phyloP scores from a whole-genome alignment of 2,329 filamentous ascomycete species.

The Pestalotiopsis sp. region DNA sequence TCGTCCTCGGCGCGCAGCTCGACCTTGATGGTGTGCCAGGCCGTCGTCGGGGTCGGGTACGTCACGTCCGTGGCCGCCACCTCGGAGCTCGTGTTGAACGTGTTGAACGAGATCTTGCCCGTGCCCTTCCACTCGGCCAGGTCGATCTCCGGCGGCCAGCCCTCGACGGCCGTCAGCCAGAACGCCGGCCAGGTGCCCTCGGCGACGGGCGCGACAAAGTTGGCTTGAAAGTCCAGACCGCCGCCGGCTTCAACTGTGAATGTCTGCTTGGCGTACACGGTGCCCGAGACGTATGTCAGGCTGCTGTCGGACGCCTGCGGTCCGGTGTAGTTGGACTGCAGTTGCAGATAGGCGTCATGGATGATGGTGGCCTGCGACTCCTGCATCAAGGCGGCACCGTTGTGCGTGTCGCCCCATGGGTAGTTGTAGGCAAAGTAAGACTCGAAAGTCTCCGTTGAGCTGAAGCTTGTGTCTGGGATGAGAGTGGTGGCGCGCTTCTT shows the following conservation, averaged over 20 bases:
- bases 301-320: neutral
- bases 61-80: slow-evolving; percentile 48
- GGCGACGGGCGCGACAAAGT: slow-evolving; percentile 36
- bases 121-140: slow-evolving; percentile 64
- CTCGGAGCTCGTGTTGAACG: slow-evolving; percentile 40
- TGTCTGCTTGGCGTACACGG: slow-evolving; percentile 41
- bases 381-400: slow-evolving; percentile 7
- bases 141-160: slow-evolving; percentile 62
- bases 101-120: slow-evolving; percentile 58
- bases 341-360: slow-evolving; percentile 5
- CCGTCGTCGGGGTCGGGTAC: slow-evolving; percentile 39
- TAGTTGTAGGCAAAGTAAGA: slow-evolving; percentile 11
- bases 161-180: slow-evolving; percentile 55
- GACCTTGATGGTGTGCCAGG: slow-evolving; percentile 8
- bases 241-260: slow-evolving; percentile 39
- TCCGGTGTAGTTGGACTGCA: slow-evolving; percentile 5
- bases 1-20: slow-evolving; percentile 9
- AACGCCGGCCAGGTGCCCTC: slow-evolving; percentile 59
- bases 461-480: slow-evolving; percentile 11
- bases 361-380: slow-evolving; percentile 9
- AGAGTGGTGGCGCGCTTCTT: slow-evolving; percentile 11
- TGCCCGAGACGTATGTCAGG: slow-evolving; percentile 21
- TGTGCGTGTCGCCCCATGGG: slow-evolving; percentile 10
- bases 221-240: slow-evolving; percentile 38
- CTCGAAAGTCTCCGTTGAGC: slow-evolving; percentile 1